These are phyloP conservation scores for Dendrocalamus latiflorus DNA, from an alignment of 202 grass and related monocot genomes.

Conservation along the genomic window DNA sequence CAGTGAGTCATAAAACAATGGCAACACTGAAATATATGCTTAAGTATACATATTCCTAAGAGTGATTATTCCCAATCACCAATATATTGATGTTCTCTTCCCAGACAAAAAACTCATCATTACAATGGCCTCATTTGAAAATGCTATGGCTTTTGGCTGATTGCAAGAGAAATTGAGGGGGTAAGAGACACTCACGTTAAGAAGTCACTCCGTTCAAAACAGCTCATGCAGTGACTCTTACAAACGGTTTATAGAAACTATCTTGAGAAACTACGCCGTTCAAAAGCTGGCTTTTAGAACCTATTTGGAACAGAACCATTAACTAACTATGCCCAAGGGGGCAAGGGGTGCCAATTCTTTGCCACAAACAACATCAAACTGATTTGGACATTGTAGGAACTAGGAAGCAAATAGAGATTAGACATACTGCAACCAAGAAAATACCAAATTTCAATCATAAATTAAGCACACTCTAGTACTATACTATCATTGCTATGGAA, in stretches of 20 bases:
- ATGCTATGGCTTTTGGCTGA: no score
- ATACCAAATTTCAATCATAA: neutral
- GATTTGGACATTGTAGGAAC: neutral
- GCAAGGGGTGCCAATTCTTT: slow-evolving; percentile 4
- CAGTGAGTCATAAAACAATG: neutral
- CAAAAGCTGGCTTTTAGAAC: no score
- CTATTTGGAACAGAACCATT: neutral
- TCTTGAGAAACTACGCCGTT: no score
- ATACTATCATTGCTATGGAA: neutral
- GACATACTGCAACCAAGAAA: neutral
- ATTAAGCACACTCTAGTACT: neutral
- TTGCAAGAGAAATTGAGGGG: no score
- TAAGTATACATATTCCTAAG: neutral
- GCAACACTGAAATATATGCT: slow-evolving; percentile 1
- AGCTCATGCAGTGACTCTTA: no score
- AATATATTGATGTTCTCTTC: neutral
- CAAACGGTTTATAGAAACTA: no score
- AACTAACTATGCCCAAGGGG: neutral
- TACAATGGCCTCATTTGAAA: neutral
- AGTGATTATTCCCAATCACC: neutral
- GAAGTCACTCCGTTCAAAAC: no score
- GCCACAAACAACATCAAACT: neutral
- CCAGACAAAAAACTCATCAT: neutral
- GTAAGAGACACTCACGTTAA: no score
- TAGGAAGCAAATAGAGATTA: slow-evolving; percentile 6